Percentiles rank a stretch among this genome's conserved stretches.
Evolutionary conservation across 441 rosid species (phyloP).

Genomic region (Biscutella laevigata): DNA sequence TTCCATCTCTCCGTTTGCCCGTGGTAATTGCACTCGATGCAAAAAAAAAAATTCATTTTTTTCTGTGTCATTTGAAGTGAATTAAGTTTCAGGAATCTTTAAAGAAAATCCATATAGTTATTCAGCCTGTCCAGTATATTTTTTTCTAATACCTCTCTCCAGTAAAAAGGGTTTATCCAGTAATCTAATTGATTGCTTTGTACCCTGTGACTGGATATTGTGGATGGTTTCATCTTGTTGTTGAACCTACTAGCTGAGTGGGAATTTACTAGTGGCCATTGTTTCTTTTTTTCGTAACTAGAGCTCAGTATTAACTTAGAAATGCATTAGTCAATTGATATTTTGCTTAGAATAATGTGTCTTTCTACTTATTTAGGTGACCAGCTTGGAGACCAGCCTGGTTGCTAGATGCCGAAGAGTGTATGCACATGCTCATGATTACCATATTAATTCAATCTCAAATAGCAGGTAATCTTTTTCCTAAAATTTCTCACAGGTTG

Average conservation of each 20-base stretch:
- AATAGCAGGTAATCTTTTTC: constrained; percentile 65
- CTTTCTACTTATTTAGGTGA: constrained; percentile 36
- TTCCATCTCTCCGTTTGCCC: constrained; percentile 79
- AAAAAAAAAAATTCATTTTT: constrained; percentile 6
- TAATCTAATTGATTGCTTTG: not conserved
- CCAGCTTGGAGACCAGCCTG: constrained; percentile 72
- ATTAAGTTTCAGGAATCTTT: not conserved
- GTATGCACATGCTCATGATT: constrained; percentile 97
- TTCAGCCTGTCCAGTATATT: not conserved
- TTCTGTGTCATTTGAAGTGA: not conserved
- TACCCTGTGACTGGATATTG: constrained; percentile 3
- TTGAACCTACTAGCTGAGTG: not conserved
- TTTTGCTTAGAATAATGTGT: constrained; percentile 10
- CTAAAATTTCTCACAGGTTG: not conserved
- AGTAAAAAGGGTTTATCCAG: not conserved
- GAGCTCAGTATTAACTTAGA: not conserved
- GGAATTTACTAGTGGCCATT: not conserved
- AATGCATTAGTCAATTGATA: not conserved
- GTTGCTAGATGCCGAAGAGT: constrained; percentile 91
- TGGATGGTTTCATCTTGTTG: not conserved
- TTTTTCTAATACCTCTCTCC: not conserved
- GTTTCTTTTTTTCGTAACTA: not conserved
- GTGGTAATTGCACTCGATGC: constrained; percentile 68
- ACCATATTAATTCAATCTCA: constrained; percentile 87
- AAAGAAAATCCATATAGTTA: constrained; percentile 8